phyloP scores from a whole-genome alignment of 1,139 yeast species.

The Nematodospora anomalae region DNA sequence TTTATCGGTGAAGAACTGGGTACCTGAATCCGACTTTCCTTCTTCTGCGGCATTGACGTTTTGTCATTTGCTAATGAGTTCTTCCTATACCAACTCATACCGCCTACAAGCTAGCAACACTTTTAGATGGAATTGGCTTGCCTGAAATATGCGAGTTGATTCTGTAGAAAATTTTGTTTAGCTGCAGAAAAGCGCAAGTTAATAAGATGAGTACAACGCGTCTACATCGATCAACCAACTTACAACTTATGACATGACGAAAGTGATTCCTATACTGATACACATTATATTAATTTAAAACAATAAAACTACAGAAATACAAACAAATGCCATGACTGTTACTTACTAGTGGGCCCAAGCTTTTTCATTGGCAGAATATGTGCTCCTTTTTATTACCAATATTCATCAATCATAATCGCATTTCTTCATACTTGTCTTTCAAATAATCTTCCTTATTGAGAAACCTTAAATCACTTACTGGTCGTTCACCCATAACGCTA shows the following conservation, averaged over 20 bases:
- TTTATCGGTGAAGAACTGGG: constrained; percentile 40
- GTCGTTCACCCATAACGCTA: constrained; percentile 28
- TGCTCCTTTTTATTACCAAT: background rate
- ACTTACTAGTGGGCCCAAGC: background rate
- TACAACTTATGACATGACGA: too few species aligned
- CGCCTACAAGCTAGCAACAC: background rate
- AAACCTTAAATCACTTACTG: constrained; percentile 22
- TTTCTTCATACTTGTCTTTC: constrained; percentile 13
- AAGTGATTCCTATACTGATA: too few species aligned
- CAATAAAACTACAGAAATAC: background rate
- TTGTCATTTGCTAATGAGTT: constrained; percentile 19
- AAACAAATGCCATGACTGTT: background rate
- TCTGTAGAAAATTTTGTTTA: too few species aligned
- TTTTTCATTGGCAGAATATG: background rate
- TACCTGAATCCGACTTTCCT: constrained; percentile 31
- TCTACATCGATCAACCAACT: too few species aligned
- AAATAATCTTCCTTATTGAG: constrained; percentile 20
- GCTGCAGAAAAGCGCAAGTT: too few species aligned
- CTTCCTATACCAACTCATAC: constrained; percentile 37
- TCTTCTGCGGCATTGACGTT: constrained; percentile 17
- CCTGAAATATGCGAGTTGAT: too few species aligned
- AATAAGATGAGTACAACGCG: too few species aligned
- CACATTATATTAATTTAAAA: background rate
- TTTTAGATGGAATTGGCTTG: too few species aligned
- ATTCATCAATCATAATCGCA: constrained; percentile 8